Evolutionary conservation across 23 red algal species (phyloP), one percentile per base, ranked within the genome.

Genomic region (Porphyridium purpureum): DNA sequence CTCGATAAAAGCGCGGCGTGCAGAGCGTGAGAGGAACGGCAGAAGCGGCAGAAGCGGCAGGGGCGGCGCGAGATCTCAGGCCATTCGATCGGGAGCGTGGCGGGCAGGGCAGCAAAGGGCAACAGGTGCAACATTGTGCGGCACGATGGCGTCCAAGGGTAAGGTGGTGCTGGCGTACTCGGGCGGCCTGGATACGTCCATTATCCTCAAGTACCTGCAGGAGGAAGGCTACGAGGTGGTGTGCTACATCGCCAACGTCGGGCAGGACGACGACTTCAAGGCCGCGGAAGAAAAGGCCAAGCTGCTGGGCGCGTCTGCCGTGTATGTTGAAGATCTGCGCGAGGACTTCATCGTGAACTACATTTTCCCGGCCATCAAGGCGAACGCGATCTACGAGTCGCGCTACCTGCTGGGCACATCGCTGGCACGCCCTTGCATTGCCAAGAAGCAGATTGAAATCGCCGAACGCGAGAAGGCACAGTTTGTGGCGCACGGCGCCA

Each of bases 351-450:
- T 94, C 23, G 76, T 69, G 4, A 69, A 94, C 36, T 94, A 75
- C 34, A 94, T 94, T 36, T 94, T 76, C 52, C 74, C 86, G 41
- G 75, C 86, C 7, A 56, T 94, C 36, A 69, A 83, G 62, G 68
- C 76, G n/a, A 94, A 94, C 52, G 86, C 86, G 21, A 83, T 94
- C 31, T 94, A 94, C 57, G 86, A 94, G 68, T 72, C 57, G 40
- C 76, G 86, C 27, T 94, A 94, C 73, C 55, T 94, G 32, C 30
- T 94, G 1, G 86, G 86, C 30, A 94, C 86, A 7, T 83, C 76
- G 27, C 33, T 94, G 33, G 86, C 86, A 24, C 76, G 86, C 15
- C 86, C 86, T 11, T 94, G 86, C 72, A 94, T 94, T 48, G 86
- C 86, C 23, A 67, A 71, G 33, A 46, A 76, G 22, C 86, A 94